Base-by-base conservation (phyloP, 176 grass and related monocot genomes). In the Microstegium vimineum region DNA sequence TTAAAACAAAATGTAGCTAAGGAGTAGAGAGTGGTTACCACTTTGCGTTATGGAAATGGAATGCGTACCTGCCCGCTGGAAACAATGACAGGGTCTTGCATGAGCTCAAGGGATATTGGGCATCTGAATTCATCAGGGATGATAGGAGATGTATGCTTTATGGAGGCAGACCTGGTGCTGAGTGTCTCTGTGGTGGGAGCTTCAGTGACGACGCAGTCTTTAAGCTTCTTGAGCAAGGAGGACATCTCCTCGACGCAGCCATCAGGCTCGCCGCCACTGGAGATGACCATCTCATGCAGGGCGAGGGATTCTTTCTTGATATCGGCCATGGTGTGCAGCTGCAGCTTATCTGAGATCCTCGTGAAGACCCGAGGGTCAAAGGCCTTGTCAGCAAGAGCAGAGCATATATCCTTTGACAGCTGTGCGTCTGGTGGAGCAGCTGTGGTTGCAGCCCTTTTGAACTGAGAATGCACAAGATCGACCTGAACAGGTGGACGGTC, bases 101-200 rank as follows among this genome's bases (percentile, higher is more conserved):
- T 95, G 73, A 99, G 83, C 85, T 99, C 93, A 20, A 99, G 93
- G 11, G 96, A 99, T 80, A 95, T 93, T 49, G 93, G 96, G 77
- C 96, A 99, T 36, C 96, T 88, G 77, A 99, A 99, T 47, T 99
- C 96, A 37, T 95, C 96, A 0, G 93, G 96, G 42, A 94, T 95
- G 68, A 99, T 90, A 10, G 96, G 93, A 54, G 91, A 93, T 34
- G 61, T 90, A 46, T 93, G 92, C 34, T 88, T 94, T 14, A 84
- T 25, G 38, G 87, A 90, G 62, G 66, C 81, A 51, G 87, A 86
- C 69, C 83, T 92, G 16, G 31, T 65, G 11, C 40, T 9, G 0
- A 57, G 41, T 15, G 77, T 71, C 22, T 95, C 91, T 5, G 85
- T 16, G 12, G 71, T 10, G 5, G 83, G 80, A 73, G 32, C 52